Base-by-base conservation (phyloP, 2,329 filamentous ascomycete species). In the Neonectria magnoliae region DNA sequence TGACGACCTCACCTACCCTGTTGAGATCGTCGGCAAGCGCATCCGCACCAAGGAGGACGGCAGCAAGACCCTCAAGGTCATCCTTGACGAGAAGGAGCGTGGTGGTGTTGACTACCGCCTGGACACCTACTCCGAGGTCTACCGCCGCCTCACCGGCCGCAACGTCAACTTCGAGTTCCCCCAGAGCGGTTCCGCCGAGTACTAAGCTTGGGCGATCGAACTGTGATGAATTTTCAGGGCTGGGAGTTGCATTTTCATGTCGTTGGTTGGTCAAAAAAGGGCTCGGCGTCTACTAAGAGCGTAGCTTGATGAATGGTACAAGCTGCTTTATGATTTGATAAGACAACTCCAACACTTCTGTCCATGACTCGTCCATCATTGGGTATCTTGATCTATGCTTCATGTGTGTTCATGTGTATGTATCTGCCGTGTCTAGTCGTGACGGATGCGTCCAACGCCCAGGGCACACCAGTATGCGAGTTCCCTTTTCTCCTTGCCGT, bases 11-110 rank as follows among this genome's bases (percentile, higher is more conserved):
- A 96, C 98, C 88, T 99, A 92, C 92, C 96, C 96, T 81, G 96
- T 99, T 81, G 96, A 99, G 92, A 99, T 99, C 76, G 96, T 99
- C 78, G 96, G 96, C 87, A 98, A 98, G 93, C 94, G 96, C 81
- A 86, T 94, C 83, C 93, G 96, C 85, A 98, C 96, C 88, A 95
- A 97, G 88, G 95, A 98, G 90, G 96, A 99, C 85, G 94, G 94
- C 84, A 91, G 88, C 91, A 98, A 98, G 93, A 86, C 93, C 82
- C 91, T 98, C 85, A 99, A 99, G 93, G 93, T 99, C 83, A 89
- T 99, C 81, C 91, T 99, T 68, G 96, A 99, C 85, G 96, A 98
- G 93, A 99, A 99, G 93, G 96, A 99, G 93, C 93, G 94, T 79
- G 95, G 94, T 80, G 94, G 94, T 83, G 95, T 99, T 78, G 96